Percentiles rank a stretch among this genome's conserved stretches.
Evolutionary conservation across 106 monocot species (phyloP).

Genomic region (Chionographis japonica): DNA sequence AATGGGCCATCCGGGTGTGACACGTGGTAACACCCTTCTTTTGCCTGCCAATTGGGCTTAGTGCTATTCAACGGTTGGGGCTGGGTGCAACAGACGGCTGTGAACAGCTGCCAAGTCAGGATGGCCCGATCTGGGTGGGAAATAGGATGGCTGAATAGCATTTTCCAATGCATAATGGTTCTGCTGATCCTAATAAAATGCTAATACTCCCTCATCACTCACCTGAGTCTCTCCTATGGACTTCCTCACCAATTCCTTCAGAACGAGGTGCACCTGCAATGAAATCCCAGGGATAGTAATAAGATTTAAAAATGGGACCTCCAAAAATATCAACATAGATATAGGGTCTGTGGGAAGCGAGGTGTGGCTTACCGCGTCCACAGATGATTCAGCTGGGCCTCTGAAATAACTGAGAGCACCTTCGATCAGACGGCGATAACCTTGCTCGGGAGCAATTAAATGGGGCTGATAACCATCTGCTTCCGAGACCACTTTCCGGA

Average conservation of each 20-base stretch:
- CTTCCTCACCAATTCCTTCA: conserved; percentile 64
- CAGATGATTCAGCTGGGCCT: conserved; percentile 70
- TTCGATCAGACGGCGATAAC: conserved; percentile 67
- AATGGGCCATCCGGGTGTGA: no score
- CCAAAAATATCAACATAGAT: background rate
- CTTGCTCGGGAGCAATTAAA: conserved; percentile 78
- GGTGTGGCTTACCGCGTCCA: conserved; percentile 53
- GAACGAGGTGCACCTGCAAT: conserved; percentile 57
- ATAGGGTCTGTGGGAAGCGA: background rate
- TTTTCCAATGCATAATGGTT: no score
- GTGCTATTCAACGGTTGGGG: no score
- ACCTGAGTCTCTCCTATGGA: conserved; percentile 75
- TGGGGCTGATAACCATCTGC: conserved; percentile 87
- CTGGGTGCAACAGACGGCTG: no score
- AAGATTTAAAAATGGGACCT: background rate
- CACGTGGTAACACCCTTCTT: no score
- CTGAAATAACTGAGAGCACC: conserved; percentile 43
- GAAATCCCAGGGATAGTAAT: background rate
- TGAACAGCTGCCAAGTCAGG: no score
- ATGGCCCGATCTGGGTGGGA: no score
- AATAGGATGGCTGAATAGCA: no score
- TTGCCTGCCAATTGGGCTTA: no score
- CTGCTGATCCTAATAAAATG: no score
- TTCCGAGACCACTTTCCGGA: conserved; percentile 60
- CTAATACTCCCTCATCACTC: background rate